phyloP scores from a whole-genome alignment of 805 yeast species.

The Jamesozyma spencerorum region DNA sequence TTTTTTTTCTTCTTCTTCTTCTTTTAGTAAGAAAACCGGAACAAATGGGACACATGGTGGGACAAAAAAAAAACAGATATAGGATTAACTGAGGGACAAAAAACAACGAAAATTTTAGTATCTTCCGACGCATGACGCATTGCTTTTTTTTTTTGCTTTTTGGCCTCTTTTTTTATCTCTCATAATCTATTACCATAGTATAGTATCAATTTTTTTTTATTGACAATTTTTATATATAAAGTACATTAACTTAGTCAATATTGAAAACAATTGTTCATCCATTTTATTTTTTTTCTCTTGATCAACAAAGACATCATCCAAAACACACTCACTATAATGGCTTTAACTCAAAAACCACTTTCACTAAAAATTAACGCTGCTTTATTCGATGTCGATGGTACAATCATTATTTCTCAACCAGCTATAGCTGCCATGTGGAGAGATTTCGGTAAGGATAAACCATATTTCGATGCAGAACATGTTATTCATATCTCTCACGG shows the following conservation, averaged over 20 bases:
- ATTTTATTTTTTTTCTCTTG: too few relatives aligned
- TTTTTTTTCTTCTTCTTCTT: neutral
- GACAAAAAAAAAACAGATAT: neutral
- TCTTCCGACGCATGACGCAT: too few relatives aligned
- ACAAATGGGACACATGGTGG: neutral
- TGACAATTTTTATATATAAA: too few relatives aligned
- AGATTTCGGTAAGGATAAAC: conserved; percentile 56
- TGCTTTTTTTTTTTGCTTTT: too few relatives aligned
- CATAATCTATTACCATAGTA: too few relatives aligned
- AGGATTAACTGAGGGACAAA: too few relatives aligned
- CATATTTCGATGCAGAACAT: conserved; percentile 59
- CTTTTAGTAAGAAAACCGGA: neutral
- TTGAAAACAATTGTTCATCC: neutral
- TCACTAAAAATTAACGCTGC: conserved; percentile 36
- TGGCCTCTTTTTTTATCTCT: too few relatives aligned
- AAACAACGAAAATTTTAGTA: neutral
- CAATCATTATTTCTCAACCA: conserved; percentile 72
- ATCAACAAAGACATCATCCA: neutral
- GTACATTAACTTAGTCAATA: neutral
- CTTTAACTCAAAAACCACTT: conserved; percentile 25
- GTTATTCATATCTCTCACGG: conserved; percentile 74
- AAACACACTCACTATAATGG: conserved; percentile 9
- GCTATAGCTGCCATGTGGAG: conserved; percentile 81
- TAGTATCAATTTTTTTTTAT: too few relatives aligned
- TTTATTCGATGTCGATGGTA: conserved; percentile 82